A percentile compares a stretch with the other conserved stretches of the same genome.
These are phyloP conservation scores for Notholithocarpus densiflorus DNA, from an alignment of 306 rosid genomes.

Conservation along the genomic window DNA sequence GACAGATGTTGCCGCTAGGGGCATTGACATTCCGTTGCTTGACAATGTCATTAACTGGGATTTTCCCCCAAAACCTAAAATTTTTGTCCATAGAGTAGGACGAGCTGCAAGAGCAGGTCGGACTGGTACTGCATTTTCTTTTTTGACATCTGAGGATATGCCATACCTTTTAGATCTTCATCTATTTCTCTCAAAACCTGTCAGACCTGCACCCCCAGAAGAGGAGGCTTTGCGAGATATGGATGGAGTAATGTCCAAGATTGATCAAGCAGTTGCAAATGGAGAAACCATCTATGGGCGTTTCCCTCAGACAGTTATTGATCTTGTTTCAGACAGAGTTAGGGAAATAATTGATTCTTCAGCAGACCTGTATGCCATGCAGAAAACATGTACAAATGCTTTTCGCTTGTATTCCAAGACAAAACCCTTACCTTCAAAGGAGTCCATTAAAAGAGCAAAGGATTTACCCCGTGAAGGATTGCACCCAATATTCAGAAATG, in stretches of 20 bases:
- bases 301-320: constrained; percentile 79
- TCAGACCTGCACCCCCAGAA: constrained; percentile 80
- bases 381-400: constrained; percentile 71
- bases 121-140: constrained; percentile 86
- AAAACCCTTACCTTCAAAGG: constrained; percentile 82
- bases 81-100: constrained; percentile 92
- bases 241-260: constrained; percentile 66
- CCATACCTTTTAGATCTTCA: constrained; percentile 90
- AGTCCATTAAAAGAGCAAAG: constrained; percentile 79
- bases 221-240: constrained; percentile 74
- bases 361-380: constrained; percentile 56
- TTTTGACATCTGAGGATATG: constrained; percentile 82
- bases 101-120: constrained; percentile 97
- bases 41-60: constrained; percentile 98
- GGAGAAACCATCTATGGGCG: constrained; percentile 90
- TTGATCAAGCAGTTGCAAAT: constrained; percentile 66
- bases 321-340: constrained; percentile 82
- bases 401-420: constrained; percentile 80
- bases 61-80: constrained; percentile 89
- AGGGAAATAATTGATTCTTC: constrained; percentile 75
- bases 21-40: constrained; percentile 92
- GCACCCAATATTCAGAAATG: constrained; percentile 79
- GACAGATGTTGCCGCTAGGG: constrained; percentile 93
- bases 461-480: constrained; percentile 74
- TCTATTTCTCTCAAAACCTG: constrained; percentile 80